Evolutionary conservation across 139 green algal genomes (phyloP).

Genomic region (Chlorella sp.): DNA sequence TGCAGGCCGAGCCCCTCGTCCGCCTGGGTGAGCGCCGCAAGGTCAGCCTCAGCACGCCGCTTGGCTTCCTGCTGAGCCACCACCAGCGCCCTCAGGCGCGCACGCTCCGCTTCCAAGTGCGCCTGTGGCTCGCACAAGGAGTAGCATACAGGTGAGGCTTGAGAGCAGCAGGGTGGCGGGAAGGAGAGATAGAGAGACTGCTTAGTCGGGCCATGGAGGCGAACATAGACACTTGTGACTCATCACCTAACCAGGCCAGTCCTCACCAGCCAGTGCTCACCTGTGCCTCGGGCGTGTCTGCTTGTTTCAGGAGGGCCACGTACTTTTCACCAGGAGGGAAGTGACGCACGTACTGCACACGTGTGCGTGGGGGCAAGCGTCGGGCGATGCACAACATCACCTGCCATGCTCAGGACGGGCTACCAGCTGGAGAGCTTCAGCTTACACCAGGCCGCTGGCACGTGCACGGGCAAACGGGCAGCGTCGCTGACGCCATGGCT

Average conservation of each 20-base stretch:
- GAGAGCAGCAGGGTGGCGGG: too few relatives aligned
- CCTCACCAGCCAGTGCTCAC: background rate
- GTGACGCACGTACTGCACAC: conserved; percentile 73
- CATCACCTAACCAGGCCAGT: background rate
- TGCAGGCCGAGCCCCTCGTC: background rate
- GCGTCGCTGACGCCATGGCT: too few relatives aligned
- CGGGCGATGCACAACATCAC: too few relatives aligned
- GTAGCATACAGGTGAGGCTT: too few relatives aligned
- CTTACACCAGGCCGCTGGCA: too few relatives aligned
- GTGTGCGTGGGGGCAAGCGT: too few relatives aligned
- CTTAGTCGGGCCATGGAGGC: background rate
- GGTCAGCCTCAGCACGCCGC: background rate
- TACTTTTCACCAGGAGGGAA: conserved; percentile 86
- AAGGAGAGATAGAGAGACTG: background rate
- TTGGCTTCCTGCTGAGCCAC: background rate
- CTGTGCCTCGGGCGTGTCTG: conserved; percentile 46
- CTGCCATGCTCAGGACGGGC: too few relatives aligned
- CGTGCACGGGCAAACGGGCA: too few relatives aligned
- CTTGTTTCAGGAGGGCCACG: conserved; percentile 62
- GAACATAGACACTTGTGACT: background rate
- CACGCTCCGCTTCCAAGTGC: background rate
- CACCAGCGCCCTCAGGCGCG: background rate
- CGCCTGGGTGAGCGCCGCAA: background rate
- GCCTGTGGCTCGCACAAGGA: too few relatives aligned
- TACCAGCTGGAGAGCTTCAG: too few relatives aligned